Evolutionary conservation across 129 eudicot genomes (phyloP).

Genomic region (Tagetes patula): DNA sequence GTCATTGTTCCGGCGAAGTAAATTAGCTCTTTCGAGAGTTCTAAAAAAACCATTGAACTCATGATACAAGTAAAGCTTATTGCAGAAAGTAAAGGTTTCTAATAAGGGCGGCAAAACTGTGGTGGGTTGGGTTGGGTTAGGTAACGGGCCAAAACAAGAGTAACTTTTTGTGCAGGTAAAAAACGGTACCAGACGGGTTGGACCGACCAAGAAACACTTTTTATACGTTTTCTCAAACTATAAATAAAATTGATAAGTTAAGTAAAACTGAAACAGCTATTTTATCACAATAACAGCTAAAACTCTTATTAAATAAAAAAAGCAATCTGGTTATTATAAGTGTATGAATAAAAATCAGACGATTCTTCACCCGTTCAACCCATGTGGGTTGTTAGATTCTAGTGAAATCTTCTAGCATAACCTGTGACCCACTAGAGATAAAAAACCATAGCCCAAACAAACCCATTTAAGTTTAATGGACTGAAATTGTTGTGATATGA

Average conservation of each 20-base stretch:
- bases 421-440: not conserved
- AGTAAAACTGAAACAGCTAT: not conserved
- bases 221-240: not conserved
- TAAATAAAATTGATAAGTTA: not conserved
- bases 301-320: too few relatives aligned
- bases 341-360: not conserved
- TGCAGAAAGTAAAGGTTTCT: slow-evolving; percentile 1
- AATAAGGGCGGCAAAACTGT: not conserved
- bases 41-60: slow-evolving; percentile 33
- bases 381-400: not conserved
- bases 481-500: not conserved
- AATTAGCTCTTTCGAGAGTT: slow-evolving; percentile 49
- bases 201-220: not conserved
- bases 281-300: not conserved
- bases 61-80: slow-evolving; percentile 13
- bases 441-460: not conserved
- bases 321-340: not conserved
- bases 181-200: not conserved
- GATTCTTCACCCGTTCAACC: not conserved
- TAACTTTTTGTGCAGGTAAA: not conserved
- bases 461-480: not conserved
- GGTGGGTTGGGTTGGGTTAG: not conserved
- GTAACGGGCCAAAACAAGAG: not conserved
- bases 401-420: slow-evolving; percentile 12
- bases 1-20: slow-evolving; percentile 31